Base-by-base conservation (phyloP, 306 rosid genomes). In the Gillenia trifoliata region DNA sequence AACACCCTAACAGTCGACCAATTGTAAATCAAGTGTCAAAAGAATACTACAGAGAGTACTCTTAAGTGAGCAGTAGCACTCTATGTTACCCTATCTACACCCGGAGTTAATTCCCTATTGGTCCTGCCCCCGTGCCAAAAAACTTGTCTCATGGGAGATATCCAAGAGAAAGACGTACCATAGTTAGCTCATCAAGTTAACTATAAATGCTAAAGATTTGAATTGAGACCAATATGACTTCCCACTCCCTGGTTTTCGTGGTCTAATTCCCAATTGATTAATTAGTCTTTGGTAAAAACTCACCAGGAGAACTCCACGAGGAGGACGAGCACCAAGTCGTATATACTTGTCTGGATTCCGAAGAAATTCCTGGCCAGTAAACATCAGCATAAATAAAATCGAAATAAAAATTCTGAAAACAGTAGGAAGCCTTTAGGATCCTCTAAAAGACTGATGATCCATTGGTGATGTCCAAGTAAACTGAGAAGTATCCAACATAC, bases 291-390 rank as follows among this genome's bases (percentile, higher is more conserved):
- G 77, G 29, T 64, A 70, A 75, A 75, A 76, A 84, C 98, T 93
- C 84, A 93, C 99, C 99, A 94, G 81, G 43, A 94, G 96, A 77
- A 94, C 99, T 80, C 97, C 99, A 54, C 97, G 93, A 62, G 99
- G 99, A 82, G 99, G 99, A 81, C 99, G 97, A 66, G 99, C 99
- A 83, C 99, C 99, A 76, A 94, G 90, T 57, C 96, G 86, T 73
- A 75, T 36, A 70, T 92, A 94, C 81, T 77, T 90, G 68, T 94
- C 97, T n/a, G 99, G 99, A 84, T 88, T 92, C 83, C 96, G 92
- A 75, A 94, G 97, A 84, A 94, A 94, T 89, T 94, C 97, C 99
- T 94, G 89, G 77, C 68, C 76, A 85, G 71, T 16, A 85, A 86
- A 79, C 77, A 84, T 79, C 76, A 57, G 59, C 38, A 68, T 2